Conservation (phyloP, 139 green algal genomes). For the Zygnema circumcarinatum region DNA sequence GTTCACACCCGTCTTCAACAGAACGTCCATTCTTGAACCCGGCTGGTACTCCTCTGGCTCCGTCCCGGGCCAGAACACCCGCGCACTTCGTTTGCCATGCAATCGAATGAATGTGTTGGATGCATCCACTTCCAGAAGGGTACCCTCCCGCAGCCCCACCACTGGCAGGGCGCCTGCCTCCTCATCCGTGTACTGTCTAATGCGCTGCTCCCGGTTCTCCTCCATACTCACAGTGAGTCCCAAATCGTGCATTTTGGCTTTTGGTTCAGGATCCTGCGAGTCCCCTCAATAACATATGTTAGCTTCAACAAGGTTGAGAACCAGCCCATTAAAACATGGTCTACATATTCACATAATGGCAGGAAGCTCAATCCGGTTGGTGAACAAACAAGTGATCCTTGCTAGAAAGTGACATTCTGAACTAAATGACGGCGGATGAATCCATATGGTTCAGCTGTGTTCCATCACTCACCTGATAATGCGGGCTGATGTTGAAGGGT, state of each 20-base stretch:
- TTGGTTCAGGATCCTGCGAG: conserved; percentile 40
- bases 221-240: conserved; percentile 45
- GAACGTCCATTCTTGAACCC: conserved; percentile 27
- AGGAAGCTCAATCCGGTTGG: too few species aligned
- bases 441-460: too few species aligned
- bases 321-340: too few species aligned
- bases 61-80: conserved; percentile 11
- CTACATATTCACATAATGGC: too few species aligned
- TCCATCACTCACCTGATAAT: conserved; percentile 33
- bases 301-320: too few species aligned
- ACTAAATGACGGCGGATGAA: too few species aligned
- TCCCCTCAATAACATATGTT: too few species aligned
- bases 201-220: conserved; percentile 40
- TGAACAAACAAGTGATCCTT: too few species aligned
- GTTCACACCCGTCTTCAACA: conserved; percentile 13
- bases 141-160: conserved; percentile 30
- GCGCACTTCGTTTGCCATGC: conserved; percentile 26
- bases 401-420: too few species aligned
- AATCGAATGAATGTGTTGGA: not conserved
- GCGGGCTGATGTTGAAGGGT: conserved; percentile 52
- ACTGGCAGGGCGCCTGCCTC: not conserved
- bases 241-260: conserved; percentile 47
- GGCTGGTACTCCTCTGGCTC: conserved; percentile 32
- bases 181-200: conserved; percentile 43
- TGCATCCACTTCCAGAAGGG: conserved; percentile 28